Percentiles rank a stretch among this genome's conserved stretches.
phyloP scores from a whole-genome alignment of 1,284 basidiomycete species.

The Sanghuangporus baumii region DNA sequence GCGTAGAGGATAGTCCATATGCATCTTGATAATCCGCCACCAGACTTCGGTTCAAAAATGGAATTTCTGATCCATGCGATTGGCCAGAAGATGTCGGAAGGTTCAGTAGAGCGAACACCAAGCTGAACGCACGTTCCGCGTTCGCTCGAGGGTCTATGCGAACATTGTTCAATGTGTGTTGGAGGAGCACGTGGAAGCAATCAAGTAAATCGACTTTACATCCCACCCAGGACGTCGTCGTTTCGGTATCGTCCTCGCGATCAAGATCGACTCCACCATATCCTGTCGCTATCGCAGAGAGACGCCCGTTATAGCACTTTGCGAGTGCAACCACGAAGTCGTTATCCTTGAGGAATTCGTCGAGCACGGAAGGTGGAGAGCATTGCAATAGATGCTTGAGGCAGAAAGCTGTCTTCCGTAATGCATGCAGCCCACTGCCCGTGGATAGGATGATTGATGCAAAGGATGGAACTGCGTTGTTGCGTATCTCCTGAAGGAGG shows the following conservation, averaged over 20 bases:
- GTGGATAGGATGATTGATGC: constrained; percentile 39
- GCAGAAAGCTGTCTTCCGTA: constrained; percentile 57
- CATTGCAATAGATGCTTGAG: constrained; percentile 49
- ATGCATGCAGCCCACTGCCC: constrained; percentile 48
- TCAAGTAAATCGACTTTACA: constrained; percentile 64
- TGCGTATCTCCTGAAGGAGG: constrained; percentile 30
- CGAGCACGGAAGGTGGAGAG: constrained; percentile 41
- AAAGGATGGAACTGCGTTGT: constrained; percentile 52
- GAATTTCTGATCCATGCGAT: constrained; percentile 28
- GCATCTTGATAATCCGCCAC: constrained; percentile 65
- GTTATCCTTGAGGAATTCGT: constrained; percentile 44
- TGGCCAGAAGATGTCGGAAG: constrained; percentile 24
- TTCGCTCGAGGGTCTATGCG: constrained; percentile 34
- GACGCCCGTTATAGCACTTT: constrained; percentile 54
- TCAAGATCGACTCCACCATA: constrained; percentile 47
- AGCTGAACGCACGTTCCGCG: constrained; percentile 48
- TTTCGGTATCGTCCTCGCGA: constrained; percentile 50
- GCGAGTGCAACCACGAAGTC: constrained; percentile 52
- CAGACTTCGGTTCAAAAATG: constrained; percentile 62
- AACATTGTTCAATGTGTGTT: constrained; percentile 44
- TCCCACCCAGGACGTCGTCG: constrained; percentile 6
- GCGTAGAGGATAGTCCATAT: constrained; percentile 48
- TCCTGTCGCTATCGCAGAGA: constrained; percentile 26
- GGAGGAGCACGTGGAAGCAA: constrained; percentile 53
- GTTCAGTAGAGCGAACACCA: constrained; percentile 51